phyloP scores from a whole-genome alignment of 176 grass and related monocot species.

The Poa annua region DNA sequence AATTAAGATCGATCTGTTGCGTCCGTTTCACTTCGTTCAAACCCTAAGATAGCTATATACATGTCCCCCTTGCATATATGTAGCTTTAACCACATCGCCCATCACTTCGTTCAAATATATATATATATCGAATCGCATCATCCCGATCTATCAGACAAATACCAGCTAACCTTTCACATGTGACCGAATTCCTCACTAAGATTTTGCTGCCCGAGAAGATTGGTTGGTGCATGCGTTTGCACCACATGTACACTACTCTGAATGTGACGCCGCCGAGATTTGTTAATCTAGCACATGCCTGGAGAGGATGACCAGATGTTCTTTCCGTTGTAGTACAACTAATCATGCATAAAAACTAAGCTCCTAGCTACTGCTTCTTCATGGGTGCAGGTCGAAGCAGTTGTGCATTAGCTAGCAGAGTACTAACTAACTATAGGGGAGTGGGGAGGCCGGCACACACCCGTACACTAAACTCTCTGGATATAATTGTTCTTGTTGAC shows the following conservation, averaged over 20 bases:
- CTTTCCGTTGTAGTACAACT: neutral
- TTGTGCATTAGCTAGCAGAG: neutral
- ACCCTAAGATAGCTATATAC: slow-evolving; percentile 48
- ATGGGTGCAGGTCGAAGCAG: slow-evolving; percentile 22
- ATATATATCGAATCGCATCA: slow-evolving; percentile 18
- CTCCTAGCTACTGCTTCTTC: neutral
- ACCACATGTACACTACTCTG: neutral
- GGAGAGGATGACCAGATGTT: slow-evolving; percentile 36
- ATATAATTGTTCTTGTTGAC: slow-evolving; percentile 38
- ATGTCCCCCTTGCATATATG: slow-evolving; percentile 30
- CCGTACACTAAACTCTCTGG: slow-evolving; percentile 27
- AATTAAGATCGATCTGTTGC: slow-evolving; percentile 37
- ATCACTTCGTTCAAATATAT: slow-evolving; percentile 29
- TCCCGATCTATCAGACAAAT: slow-evolving; percentile 29
- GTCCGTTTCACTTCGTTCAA: slow-evolving; percentile 62
- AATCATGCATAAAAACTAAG: neutral
- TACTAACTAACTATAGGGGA: neutral
- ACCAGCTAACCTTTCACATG: slow-evolving; percentile 40
- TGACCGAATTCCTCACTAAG: neutral
- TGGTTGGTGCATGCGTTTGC: slow-evolving; percentile 43
- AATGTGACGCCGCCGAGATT: neutral
- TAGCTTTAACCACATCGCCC: slow-evolving; percentile 36
- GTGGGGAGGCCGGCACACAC: neutral
- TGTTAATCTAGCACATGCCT: neutral
- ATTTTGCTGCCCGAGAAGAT: slow-evolving; percentile 44